Evolutionary conservation across 1,284 basidiomycete species (phyloP).

Genomic region (Rhodotorula sp.): DNA sequence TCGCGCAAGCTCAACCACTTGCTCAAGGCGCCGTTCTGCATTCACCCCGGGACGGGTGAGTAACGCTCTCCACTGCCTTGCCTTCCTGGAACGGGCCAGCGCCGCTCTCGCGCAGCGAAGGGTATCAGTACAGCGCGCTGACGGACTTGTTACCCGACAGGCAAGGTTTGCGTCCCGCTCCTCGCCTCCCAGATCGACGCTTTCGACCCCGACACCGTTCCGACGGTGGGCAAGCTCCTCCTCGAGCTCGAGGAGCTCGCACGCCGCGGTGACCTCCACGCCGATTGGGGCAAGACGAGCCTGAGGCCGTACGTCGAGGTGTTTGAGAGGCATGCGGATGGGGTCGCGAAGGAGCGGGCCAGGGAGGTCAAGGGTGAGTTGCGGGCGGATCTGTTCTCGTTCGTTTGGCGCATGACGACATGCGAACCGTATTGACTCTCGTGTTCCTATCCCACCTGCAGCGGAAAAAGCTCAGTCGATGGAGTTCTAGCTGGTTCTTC

Average conservation of each 20-base stretch:
- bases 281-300: conserved; percentile 58
- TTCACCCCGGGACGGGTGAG: conserved; percentile 84
- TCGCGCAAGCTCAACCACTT: conserved; percentile 97
- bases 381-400: too few species aligned
- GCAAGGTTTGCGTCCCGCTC: conserved; percentile 91
- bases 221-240: conserved; percentile 80
- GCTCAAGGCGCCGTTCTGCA: conserved; percentile 94
- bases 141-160: conserved; percentile 49
- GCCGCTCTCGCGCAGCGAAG: neutral
- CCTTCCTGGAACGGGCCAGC: neutral
- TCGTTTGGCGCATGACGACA: neutral
- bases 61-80: neutral
- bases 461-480: conserved; percentile 26
- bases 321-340: conserved; percentile 70
- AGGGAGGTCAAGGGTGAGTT: conserved; percentile 43
- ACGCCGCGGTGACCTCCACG: conserved; percentile 44
- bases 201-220: conserved; percentile 84
- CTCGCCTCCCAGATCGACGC: conserved; percentile 67
- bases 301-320: conserved; percentile 87
- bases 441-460: neutral
- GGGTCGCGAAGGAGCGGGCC: conserved; percentile 52
- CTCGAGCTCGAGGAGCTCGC: conserved; percentile 64
- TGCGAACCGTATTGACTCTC: neutral
- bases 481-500: conserved; percentile 23
- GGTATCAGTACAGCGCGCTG: neutral